Evolutionary conservation across 2,329 filamentous ascomycete species (phyloP).

Genomic region (Beauveria varroae): DNA sequence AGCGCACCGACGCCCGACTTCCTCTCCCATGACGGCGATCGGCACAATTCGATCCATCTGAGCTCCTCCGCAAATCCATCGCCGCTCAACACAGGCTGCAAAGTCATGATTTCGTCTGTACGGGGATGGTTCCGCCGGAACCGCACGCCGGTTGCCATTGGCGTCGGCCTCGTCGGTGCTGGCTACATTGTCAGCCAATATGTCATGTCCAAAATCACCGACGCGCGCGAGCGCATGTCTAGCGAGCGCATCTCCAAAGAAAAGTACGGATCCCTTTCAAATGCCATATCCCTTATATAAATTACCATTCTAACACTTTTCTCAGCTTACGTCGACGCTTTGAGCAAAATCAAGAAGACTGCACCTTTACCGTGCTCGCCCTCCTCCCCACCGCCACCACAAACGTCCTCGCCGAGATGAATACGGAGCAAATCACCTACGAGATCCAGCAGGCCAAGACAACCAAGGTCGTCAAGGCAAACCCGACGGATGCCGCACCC

Average conservation of each 20-base stretch:
- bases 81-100: neutral
- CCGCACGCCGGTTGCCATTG: conserved; percentile 80
- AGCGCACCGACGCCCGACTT: neutral
- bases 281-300: neutral
- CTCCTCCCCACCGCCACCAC: conserved; percentile 86
- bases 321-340: conserved; percentile 90
- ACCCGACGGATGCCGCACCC: conserved; percentile 45
- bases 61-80: neutral
- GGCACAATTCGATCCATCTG: neutral
- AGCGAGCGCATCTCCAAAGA: conserved; percentile 93
- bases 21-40: neutral
- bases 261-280: conserved; percentile 55
- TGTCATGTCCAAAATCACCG: conserved; percentile 81
- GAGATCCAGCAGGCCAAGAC: conserved; percentile 91
- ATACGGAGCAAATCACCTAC: conserved; percentile 86
- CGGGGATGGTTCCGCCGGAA: conserved; percentile 91
- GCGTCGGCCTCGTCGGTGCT: conserved; percentile 77
- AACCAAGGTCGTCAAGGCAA: conserved; percentile 53
- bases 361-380: conserved; percentile 95
- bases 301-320: conserved; percentile 1
- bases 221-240: conserved; percentile 92
- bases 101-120: conserved; percentile 58
- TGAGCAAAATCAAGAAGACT: conserved; percentile 98
- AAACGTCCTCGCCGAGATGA: conserved; percentile 78
- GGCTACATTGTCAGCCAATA: conserved; percentile 92